These are phyloP conservation scores for Senna siamea DNA, from an alignment of 306 rosid species.

Conservation along the genomic window DNA sequence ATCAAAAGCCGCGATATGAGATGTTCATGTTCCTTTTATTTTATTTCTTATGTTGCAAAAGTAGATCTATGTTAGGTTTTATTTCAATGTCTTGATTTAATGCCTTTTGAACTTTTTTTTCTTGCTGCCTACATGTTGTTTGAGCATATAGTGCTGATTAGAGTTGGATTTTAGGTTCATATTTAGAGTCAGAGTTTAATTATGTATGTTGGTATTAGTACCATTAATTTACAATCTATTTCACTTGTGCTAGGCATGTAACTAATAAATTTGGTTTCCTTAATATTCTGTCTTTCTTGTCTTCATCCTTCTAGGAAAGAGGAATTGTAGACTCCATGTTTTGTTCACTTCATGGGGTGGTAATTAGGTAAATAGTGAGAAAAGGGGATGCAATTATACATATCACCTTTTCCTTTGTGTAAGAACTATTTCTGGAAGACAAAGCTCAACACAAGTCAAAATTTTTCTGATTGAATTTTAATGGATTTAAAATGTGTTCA, in stretches of 20 bases:
- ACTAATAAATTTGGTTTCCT: too few species aligned
- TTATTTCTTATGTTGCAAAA: not conserved
- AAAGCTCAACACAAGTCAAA: too few species aligned
- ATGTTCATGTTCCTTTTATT: slow-evolving; percentile 8
- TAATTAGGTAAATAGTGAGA: not conserved
- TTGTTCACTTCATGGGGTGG: not conserved
- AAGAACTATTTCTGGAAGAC: too few species aligned
- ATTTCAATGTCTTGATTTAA: not conserved
- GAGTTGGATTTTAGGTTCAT: not conserved
- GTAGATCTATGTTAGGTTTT: slow-evolving; percentile 33
- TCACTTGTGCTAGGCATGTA: not conserved
- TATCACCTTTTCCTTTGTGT: not conserved
- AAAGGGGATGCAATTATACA: not conserved
- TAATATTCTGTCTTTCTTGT: too few species aligned
- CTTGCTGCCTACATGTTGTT: not conserved
- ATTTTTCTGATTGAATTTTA: too few species aligned
- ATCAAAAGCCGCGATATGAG: slow-evolving; percentile 74
- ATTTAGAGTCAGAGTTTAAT: not conserved
- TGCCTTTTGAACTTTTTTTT: not conserved
- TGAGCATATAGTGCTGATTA: not conserved
- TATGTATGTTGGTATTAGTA: too few species aligned
- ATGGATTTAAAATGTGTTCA: not conserved
- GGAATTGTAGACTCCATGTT: not conserved
- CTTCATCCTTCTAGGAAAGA: not conserved
- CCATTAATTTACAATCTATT: too few species aligned